These are phyloP conservation scores for Acanthamoeba pearcei DNA, from an alignment of 208 protist species.

Conservation along the genomic window DNA sequence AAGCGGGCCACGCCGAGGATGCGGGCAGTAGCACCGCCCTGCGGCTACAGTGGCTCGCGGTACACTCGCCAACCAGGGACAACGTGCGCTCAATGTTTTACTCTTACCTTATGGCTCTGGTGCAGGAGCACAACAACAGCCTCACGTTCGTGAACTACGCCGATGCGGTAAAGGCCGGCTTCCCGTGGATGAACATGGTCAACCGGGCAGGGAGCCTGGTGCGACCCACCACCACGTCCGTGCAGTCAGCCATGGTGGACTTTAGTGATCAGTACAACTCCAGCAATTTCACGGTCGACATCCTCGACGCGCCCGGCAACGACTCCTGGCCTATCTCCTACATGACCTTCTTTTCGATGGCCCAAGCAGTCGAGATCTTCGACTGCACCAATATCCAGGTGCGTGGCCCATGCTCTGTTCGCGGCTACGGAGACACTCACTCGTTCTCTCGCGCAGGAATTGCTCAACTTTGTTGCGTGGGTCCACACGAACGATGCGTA, in stretches of 20 bases:
- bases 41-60: background rate
- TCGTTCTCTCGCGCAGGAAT: background rate
- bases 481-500: constrained; percentile 36
- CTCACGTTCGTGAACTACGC: background rate
- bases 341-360: constrained; percentile 2
- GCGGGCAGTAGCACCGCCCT: background rate
- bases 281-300: constrained; percentile 6
- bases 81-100: background rate
- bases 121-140: background rate
- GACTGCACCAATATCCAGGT: constrained; percentile 35
- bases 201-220: background rate
- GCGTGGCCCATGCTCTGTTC: too few relatives aligned
- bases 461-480: constrained; percentile 24
- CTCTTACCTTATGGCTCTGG: background rate
- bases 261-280: background rate
- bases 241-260: background rate
- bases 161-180: background rate
- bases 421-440: too few relatives aligned
- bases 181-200: constrained; percentile 26
- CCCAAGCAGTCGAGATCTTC: background rate
- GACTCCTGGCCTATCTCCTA: background rate
- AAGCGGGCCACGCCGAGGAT: background rate
- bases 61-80: background rate
- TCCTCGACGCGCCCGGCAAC: background rate
- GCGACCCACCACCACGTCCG: background rate